phyloP scores from a whole-genome alignment of 441 rosid species.

The Omphalea diandra region DNA sequence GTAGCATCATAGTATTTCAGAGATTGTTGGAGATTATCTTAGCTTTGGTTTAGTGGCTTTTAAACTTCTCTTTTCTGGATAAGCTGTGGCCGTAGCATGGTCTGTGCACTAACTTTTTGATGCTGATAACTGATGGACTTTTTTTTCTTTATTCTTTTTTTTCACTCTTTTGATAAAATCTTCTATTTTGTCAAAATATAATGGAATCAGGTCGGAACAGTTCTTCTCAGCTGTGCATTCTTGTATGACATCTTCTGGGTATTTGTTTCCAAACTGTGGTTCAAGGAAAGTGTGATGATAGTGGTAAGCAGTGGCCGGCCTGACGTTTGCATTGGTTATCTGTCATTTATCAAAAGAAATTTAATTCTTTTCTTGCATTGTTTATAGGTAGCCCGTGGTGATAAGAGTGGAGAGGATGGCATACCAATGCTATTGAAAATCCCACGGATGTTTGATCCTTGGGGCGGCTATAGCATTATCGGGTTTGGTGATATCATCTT shows the following conservation, averaged over 20 bases:
- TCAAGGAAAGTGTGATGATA: slow-evolving; percentile 95
- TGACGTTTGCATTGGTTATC: no score
- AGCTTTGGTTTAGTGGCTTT: neutral
- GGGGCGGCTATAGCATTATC: slow-evolving; percentile 89
- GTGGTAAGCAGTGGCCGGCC: slow-evolving; percentile 59
- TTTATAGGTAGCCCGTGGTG: slow-evolving; percentile 80
- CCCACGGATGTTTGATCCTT: slow-evolving; percentile 83
- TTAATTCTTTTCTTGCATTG: neutral
- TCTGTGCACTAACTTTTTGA: neutral
- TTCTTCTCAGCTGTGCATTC: slow-evolving; percentile 90
- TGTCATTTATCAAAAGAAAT: neutral
- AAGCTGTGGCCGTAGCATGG: neutral
- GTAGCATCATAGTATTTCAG: no score
- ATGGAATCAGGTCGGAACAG: slow-evolving; percentile 77
- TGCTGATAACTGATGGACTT: slow-evolving; percentile 12
- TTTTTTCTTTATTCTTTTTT: neutral
- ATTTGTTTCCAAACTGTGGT: slow-evolving; percentile 72
- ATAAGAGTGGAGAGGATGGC: slow-evolving; percentile 82
- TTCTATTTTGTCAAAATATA: slow-evolving; percentile 11
- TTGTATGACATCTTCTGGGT: slow-evolving; percentile 97
- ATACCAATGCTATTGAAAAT: slow-evolving; percentile 80
- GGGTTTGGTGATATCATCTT: slow-evolving; percentile 86
- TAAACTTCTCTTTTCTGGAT: neutral
- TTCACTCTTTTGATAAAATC: no score
- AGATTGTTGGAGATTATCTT: no score